Evolutionary conservation across 2,329 filamentous ascomycete genomes (phyloP).

Genomic region (Plectosphaerella cucumerina): DNA sequence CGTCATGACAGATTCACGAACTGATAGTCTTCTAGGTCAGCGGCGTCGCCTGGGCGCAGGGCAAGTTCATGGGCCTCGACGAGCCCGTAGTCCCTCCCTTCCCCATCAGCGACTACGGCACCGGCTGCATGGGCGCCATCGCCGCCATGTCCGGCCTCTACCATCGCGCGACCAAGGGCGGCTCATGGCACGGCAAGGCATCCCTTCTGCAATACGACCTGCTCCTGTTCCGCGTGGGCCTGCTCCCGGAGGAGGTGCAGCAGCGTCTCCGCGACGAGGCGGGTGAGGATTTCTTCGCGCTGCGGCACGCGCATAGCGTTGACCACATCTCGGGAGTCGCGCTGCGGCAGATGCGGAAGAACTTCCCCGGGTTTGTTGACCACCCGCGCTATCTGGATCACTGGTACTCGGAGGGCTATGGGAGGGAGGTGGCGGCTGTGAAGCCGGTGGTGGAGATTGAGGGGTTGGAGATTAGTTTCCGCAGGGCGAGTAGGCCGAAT

Average conservation of each 20-base stretch:
- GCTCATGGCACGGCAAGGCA: constrained; percentile 61
- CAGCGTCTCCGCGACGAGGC: constrained; percentile 42
- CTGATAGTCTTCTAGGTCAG: constrained; percentile 24
- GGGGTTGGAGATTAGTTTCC: constrained; percentile 39
- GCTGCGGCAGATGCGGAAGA: constrained; percentile 47
- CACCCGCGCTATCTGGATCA: constrained; percentile 41
- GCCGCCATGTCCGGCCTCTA: constrained; percentile 62
- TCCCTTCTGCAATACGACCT: constrained; percentile 67
- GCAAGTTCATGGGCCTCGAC: constrained; percentile 54
- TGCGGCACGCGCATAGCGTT: constrained; percentile 59
- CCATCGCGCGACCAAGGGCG: constrained; percentile 56
- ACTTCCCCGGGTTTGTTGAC: constrained; percentile 51
- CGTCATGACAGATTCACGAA: too few species aligned
- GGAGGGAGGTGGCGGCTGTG: constrained; percentile 32
- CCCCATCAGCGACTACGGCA: constrained; percentile 64
- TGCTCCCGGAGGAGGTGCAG: constrained; percentile 51
- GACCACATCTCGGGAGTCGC: constrained; percentile 60
- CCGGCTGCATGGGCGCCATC: constrained; percentile 67
- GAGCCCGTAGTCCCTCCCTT: constrained; percentile 65
- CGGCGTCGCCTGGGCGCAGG: constrained; percentile 58
- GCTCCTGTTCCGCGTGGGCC: constrained; percentile 56
- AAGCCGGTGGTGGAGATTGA: constrained; percentile 41
- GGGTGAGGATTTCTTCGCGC: constrained; percentile 48
- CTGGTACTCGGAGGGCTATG: constrained; percentile 41
- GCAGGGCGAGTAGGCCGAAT: constrained; percentile 39